A percentile compares a stretch with the other conserved stretches of the same genome.
Conservation (phyloP, 2,329 filamentous ascomycete genomes). For the Pestalotiopsis sp. region DNA sequence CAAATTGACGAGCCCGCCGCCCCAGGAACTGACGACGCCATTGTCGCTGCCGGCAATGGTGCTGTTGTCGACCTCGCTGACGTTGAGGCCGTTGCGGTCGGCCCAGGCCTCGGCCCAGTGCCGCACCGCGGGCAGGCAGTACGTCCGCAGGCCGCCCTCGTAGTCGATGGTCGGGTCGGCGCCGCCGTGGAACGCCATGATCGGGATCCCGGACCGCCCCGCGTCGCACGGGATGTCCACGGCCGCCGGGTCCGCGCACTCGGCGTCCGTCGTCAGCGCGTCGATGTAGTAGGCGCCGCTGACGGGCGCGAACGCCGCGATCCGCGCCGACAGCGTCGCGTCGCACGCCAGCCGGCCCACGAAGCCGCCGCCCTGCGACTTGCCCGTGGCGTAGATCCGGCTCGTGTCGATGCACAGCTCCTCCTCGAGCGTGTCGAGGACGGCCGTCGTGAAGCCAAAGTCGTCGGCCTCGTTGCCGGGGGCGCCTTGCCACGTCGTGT, state of each 20-base stretch:
- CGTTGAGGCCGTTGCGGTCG: constrained; percentile 24
- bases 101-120: constrained; percentile 40
- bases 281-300: constrained; percentile 18
- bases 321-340: background rate
- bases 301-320: constrained; percentile 21
- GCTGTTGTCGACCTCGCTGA: background rate
- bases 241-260: constrained; percentile 32
- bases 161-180: constrained; percentile 47
- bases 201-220: constrained; percentile 36
- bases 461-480: constrained; percentile 18
- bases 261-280: background rate
- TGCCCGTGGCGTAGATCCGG: constrained; percentile 21
- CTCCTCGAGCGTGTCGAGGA: constrained; percentile 23
- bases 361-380: constrained; percentile 21
- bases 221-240: constrained; percentile 36
- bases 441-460: constrained; percentile 15
- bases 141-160: constrained; percentile 38
- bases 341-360: constrained; percentile 18
- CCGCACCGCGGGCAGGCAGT: constrained; percentile 43
- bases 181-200: constrained; percentile 51
- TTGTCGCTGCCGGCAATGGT: constrained; percentile 6
- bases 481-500: constrained; percentile 17
- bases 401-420: constrained; percentile 19
- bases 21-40: constrained; percentile 9
- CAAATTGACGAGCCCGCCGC: constrained; percentile 13